Conservation (phyloP, 2,329 filamentous ascomycete species). For the Pyricularia grisea region DNA sequence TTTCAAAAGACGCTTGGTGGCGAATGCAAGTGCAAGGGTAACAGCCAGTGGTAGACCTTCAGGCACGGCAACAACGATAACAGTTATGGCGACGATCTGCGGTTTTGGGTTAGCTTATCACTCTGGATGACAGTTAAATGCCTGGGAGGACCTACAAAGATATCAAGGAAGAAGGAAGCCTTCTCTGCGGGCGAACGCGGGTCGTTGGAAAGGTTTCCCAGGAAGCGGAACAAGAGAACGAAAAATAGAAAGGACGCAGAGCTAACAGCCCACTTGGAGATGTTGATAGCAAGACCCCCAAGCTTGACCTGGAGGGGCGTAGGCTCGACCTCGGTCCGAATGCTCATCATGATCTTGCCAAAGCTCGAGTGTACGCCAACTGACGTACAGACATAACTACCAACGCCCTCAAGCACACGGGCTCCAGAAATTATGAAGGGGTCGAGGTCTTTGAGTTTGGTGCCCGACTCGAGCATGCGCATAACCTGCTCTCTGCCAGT, state of each 20-base stretch:
- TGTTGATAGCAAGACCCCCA: slow-evolving; percentile 30
- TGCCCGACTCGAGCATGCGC: slow-evolving; percentile 3
- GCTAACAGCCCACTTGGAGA: slow-evolving; percentile 44
- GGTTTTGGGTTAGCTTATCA: slow-evolving; percentile 40
- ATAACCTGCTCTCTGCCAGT: slow-evolving; percentile 53
- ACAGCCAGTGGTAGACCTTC: slow-evolving; percentile 59
- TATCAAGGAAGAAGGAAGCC: slow-evolving; percentile 21
- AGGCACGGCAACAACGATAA: slow-evolving; percentile 57
- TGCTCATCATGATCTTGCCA: slow-evolving; percentile 46
- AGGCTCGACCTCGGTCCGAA: slow-evolving; percentile 38
- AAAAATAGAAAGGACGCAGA: slow-evolving; percentile 67
- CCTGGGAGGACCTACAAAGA: slow-evolving; percentile 47
- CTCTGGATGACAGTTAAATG: background rate
- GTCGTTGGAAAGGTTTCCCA: slow-evolving; percentile 50
- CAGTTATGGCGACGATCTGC: slow-evolving; percentile 56
- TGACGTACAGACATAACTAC: slow-evolving; percentile 44
- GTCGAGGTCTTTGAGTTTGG: slow-evolving; percentile 29
- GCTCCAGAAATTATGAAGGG: slow-evolving; percentile 54
- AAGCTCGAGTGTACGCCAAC: slow-evolving; percentile 46
- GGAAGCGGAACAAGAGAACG: slow-evolving; percentile 69
- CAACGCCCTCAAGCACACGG: slow-evolving; percentile 44
- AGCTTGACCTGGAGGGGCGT: slow-evolving; percentile 48
- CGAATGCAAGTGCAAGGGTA: slow-evolving; percentile 57
- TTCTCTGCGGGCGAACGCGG: slow-evolving; percentile 37
- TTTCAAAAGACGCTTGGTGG: slow-evolving; percentile 57